Percentiles rank a stretch among this genome's conserved stretches.
These are phyloP conservation scores for Spathaspora boniae DNA, from an alignment of 805 yeast species.

Conservation along the genomic window DNA sequence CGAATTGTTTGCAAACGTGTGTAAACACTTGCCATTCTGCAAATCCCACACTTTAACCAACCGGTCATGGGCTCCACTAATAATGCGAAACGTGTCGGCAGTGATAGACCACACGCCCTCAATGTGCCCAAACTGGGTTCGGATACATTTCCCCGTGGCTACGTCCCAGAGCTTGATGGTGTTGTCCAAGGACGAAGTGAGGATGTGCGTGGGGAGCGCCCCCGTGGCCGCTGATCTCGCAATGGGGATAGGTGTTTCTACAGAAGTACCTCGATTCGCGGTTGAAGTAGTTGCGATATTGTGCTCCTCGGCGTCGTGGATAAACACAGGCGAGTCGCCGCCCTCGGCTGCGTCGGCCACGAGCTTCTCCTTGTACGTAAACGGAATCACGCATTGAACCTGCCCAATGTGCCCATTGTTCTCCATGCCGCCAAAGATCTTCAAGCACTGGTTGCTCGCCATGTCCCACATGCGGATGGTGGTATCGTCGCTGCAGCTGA, in stretches of 20 bases:
- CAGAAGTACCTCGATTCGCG: not conserved
- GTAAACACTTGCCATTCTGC: conserved; percentile 91
- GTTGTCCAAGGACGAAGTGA: conserved; percentile 87
- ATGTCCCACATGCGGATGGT: conserved; percentile 96
- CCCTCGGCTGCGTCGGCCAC: conserved; percentile 39
- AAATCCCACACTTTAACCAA: conserved; percentile 92
- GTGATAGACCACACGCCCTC: conserved; percentile 98
- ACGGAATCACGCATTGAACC: conserved; percentile 87
- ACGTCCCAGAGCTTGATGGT: conserved; percentile 94
- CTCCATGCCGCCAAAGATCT: conserved; percentile 71
- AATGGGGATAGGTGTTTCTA: not conserved
- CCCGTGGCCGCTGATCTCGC: conserved; percentile 19
- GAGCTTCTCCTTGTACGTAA: conserved; percentile 62
- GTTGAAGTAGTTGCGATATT: not conserved
- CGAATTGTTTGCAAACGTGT: conserved; percentile 77
- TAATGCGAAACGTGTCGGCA: conserved; percentile 91
- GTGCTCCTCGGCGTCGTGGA: not conserved
- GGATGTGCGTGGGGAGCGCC: conserved; percentile 72
- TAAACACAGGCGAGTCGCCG: too few relatives aligned
- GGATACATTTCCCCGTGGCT: conserved; percentile 76
- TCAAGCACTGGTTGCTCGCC: conserved; percentile 70
- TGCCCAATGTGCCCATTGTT: conserved; percentile 88
- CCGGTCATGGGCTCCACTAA: conserved; percentile 92
- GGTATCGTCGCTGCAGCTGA: conserved; percentile 87
- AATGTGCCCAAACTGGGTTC: conserved; percentile 96